A percentile compares a stretch with the other conserved stretches of the same genome.
Conservation (phyloP, 2,329 filamentous ascomycete species). For the Paradendryphiella salina region DNA sequence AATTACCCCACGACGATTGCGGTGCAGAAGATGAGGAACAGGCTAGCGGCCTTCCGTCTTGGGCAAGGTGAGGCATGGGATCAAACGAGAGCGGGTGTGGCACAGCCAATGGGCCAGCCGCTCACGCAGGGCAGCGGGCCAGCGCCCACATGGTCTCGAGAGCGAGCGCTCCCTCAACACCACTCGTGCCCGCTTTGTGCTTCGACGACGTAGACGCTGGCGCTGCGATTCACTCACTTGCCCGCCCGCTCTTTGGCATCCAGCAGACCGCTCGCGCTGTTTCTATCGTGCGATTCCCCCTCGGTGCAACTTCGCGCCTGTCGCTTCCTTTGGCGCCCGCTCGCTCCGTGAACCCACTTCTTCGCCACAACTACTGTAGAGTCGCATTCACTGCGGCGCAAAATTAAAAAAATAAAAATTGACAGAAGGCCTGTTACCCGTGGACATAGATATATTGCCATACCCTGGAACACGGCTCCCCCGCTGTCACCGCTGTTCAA, state of each 20-base stretch:
- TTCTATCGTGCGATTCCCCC: slow-evolving; percentile 17
- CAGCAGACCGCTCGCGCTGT: slow-evolving; percentile 15
- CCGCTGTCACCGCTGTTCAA: slow-evolving; percentile 32
- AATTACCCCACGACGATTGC: slow-evolving; percentile 25
- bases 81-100: slow-evolving; percentile 18
- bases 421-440: slow-evolving; percentile 6
- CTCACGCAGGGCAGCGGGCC: slow-evolving; percentile 13
- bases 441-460: slow-evolving; percentile 23
- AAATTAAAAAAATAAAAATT: slow-evolving; percentile 16
- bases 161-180: slow-evolving; percentile 24
- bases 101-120: slow-evolving; percentile 25
- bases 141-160: neutral
- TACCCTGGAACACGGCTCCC: slow-evolving; percentile 18
- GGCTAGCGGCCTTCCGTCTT: slow-evolving; percentile 30
- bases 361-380: neutral
- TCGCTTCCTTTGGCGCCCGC: slow-evolving; percentile 24
- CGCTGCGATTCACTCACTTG: slow-evolving; percentile 25
- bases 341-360: slow-evolving; percentile 7
- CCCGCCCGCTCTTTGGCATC: slow-evolving; percentile 23
- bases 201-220: slow-evolving; percentile 33
- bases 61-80: slow-evolving; percentile 26
- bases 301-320: slow-evolving; percentile 27
- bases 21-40: slow-evolving; percentile 22
- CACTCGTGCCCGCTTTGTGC: slow-evolving; percentile 29
- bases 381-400: slow-evolving; percentile 22